A percentile compares a stretch with the other conserved stretches of the same genome.
These are phyloP conservation scores for Plasmodium fragile DNA, from an alignment of 169 alveolate species.

Conservation along the genomic window DNA sequence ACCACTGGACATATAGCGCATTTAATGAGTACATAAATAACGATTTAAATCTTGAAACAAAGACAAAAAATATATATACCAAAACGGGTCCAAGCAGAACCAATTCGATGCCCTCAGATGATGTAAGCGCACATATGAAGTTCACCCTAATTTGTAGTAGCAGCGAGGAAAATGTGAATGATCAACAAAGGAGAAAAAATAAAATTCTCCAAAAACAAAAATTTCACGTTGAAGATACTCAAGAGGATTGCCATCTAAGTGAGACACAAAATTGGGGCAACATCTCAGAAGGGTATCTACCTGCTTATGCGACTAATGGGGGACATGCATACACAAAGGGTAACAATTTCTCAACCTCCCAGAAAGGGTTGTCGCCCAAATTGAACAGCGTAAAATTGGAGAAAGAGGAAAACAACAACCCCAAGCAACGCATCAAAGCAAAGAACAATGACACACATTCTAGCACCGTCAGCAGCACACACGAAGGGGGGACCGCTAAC, in stretches of 20 bases:
- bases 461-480: background rate
- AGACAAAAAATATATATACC: background rate
- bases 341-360: background rate
- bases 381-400: background rate
- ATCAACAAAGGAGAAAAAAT: background rate
- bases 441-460: background rate
- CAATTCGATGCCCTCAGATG: background rate
- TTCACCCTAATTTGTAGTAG: background rate
- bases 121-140: background rate
- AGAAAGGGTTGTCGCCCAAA: background rate
- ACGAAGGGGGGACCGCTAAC: background rate
- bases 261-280: background rate
- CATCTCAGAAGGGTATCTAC: background rate
- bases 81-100: background rate
- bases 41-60: conserved; percentile 20
- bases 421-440: background rate
- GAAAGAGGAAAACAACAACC: background rate
- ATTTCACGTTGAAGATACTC: background rate
- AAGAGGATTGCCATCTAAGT: background rate
- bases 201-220: background rate
- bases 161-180: background rate
- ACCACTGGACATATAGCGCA: conserved; percentile 12
- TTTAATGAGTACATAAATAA: conserved; percentile 23
- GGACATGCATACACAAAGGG: background rate
- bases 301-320: background rate